These are phyloP conservation scores for Trichocomaceae sp. DNA, from an alignment of 2,329 filamentous ascomycete species.

Conservation along the genomic window DNA sequence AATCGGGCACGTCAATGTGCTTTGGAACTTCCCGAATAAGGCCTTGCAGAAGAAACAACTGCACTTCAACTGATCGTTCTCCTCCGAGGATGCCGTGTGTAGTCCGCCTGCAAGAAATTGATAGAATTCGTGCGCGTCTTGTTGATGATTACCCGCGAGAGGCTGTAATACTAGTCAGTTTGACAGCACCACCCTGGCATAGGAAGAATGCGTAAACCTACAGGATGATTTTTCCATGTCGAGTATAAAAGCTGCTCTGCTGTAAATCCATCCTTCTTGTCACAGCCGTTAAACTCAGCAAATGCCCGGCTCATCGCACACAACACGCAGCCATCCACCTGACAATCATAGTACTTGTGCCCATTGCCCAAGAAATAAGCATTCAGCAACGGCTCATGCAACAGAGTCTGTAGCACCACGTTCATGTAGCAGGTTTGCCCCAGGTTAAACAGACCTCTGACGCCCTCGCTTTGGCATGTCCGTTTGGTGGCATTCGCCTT, in stretches of 20 bases:
- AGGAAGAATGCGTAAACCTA: conserved; percentile 30
- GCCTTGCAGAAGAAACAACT: conserved; percentile 89
- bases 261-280: conserved; percentile 76
- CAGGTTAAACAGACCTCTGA: conserved; percentile 92
- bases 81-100: conserved; percentile 50
- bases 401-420: conserved; percentile 84
- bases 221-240: conserved; percentile 76
- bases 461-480: conserved; percentile 77
- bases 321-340: conserved; percentile 50
- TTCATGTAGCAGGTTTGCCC: conserved; percentile 99
- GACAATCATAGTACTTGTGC: conserved; percentile 71
- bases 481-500: conserved; percentile 69
- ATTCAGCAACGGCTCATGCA: conserved; percentile 86
- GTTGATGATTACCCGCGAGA: conserved; percentile 84
- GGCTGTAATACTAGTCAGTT: conserved; percentile 40
- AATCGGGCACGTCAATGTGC: conserved; percentile 82
- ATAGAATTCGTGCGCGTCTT: conserved; percentile 96
- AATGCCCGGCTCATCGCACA: conserved; percentile 59
- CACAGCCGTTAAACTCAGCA: conserved; percentile 55
- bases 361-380: conserved; percentile 91
- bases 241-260: conserved; percentile 82
- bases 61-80: conserved; percentile 49
- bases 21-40: conserved; percentile 87
- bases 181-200: not conserved
- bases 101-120: conserved; percentile 90